phyloP scores from a whole-genome alignment of 2,329 filamentous ascomycete genomes.

The Dactylonectria estremocensis region DNA sequence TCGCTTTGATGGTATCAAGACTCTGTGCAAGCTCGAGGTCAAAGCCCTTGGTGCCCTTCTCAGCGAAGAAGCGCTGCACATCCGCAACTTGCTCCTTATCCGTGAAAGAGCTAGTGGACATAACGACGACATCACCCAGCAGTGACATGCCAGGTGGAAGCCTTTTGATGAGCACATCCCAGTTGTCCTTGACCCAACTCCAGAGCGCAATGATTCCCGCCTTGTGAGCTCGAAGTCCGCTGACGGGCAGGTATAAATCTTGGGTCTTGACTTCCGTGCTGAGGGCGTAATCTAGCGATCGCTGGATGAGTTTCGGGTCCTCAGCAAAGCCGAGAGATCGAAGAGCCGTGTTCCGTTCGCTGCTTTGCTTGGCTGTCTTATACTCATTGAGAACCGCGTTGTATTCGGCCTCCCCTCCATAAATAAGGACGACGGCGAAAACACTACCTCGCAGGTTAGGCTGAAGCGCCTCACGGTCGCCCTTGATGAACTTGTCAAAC shows the following conservation, averaged over 20 bases:
- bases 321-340: constrained; percentile 86
- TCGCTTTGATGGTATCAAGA: constrained; percentile 86
- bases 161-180: constrained; percentile 86
- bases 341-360: constrained; percentile 93
- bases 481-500: constrained; percentile 87
- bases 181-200: constrained; percentile 88
- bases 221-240: constrained; percentile 82
- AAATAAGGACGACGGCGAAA: constrained; percentile 86
- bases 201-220: constrained; percentile 87
- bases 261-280: constrained; percentile 91
- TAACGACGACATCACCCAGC: constrained; percentile 86
- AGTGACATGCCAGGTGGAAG: constrained; percentile 90
- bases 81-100: constrained; percentile 81
- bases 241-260: constrained; percentile 91
- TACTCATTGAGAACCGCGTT: constrained; percentile 49
- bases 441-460: constrained; percentile 92
- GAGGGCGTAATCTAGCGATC: constrained; percentile 82
- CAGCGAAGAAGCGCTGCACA: constrained; percentile 85
- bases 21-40: constrained; percentile 93
- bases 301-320: constrained; percentile 84
- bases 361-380: constrained; percentile 72
- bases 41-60: constrained; percentile 87
- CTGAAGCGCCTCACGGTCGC: constrained; percentile 87
- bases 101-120: constrained; percentile 87
- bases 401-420: constrained; percentile 77